Percentiles rank a stretch among this genome's conserved stretches.
phyloP scores from a whole-genome alignment of 305 asterid species.

The Rubia tinctorum region DNA sequence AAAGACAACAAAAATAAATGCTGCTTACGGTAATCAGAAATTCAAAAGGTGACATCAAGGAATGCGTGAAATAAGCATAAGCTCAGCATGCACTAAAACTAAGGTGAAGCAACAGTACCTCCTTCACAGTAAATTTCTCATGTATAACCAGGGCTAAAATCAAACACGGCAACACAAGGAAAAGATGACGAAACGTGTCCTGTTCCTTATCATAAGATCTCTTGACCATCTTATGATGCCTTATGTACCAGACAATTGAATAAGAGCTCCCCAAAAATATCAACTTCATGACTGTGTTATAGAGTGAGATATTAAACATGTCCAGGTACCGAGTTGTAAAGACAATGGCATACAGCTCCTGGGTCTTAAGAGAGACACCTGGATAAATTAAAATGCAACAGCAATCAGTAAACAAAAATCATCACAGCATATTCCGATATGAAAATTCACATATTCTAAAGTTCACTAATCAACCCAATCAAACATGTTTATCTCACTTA shows the following conservation, averaged over 20 bases:
- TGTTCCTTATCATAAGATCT: slow-evolving; percentile 96
- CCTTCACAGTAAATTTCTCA: slow-evolving; percentile 79
- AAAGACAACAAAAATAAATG: not conserved
- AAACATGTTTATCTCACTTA: not conserved
- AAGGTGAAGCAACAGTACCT: slow-evolving; percentile 45
- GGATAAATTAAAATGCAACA: slow-evolving; percentile 17
- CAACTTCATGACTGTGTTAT: slow-evolving; percentile 78
- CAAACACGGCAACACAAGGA: slow-evolving; percentile 77
- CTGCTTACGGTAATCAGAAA: not conserved
- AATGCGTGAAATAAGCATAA: not conserved
- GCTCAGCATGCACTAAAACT: not conserved
- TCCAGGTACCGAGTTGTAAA: slow-evolving; percentile 90
- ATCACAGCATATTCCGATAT: not conserved
- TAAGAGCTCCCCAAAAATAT: slow-evolving; percentile 95
- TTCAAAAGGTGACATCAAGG: not conserved
- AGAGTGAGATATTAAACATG: slow-evolving; percentile 68
- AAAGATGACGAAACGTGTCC: slow-evolving; percentile 88
- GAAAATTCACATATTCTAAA: not conserved
- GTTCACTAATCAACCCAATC: not conserved
- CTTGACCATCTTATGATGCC: slow-evolving; percentile 86
- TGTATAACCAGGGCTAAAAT: slow-evolving; percentile 62
- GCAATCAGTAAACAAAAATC: slow-evolving; percentile 18
- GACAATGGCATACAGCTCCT: slow-evolving; percentile 82
- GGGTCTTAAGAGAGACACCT: slow-evolving; percentile 90
- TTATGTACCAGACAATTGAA: slow-evolving; percentile 93